These are phyloP conservation scores for Colletotrichum destructivum DNA, from an alignment of 2,329 filamentous ascomycete species.

Conservation along the genomic window DNA sequence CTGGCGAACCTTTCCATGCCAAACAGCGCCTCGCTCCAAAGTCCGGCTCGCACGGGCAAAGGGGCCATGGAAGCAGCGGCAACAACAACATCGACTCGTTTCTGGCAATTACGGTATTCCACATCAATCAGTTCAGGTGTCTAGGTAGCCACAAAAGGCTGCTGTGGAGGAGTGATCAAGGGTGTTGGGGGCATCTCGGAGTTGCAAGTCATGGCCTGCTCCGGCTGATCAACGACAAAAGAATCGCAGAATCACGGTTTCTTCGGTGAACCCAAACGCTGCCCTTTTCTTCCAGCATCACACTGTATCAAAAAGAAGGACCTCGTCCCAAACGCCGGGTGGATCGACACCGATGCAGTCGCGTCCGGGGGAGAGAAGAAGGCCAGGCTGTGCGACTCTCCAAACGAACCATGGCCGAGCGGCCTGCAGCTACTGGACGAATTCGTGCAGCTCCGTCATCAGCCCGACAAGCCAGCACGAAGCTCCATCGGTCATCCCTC, in stretches of 20 bases:
- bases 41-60: constrained; percentile 26
- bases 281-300: constrained; percentile 6
- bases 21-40: constrained; percentile 31
- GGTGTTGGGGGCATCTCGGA: background rate
- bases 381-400: background rate
- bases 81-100: background rate
- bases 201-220: background rate
- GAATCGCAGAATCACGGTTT: constrained; percentile 16
- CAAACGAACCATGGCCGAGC: constrained; percentile 41
- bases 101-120: background rate
- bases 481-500: constrained; percentile 12
- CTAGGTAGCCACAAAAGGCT: background rate
- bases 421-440: constrained; percentile 36
- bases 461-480: constrained; percentile 22
- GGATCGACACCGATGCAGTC: constrained; percentile 30
- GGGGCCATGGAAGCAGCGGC: constrained; percentile 18
- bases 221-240: constrained; percentile 14
- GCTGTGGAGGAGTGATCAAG: constrained; percentile 22
- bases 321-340: constrained; percentile 20
- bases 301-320: background rate
- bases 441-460: constrained; percentile 33
- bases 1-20: constrained; percentile 28
- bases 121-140: background rate
- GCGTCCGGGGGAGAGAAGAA: background rate
- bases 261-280: constrained; percentile 12